Conservation (phyloP, 1,139 yeast genomes). For the Pichia sp. region DNA sequence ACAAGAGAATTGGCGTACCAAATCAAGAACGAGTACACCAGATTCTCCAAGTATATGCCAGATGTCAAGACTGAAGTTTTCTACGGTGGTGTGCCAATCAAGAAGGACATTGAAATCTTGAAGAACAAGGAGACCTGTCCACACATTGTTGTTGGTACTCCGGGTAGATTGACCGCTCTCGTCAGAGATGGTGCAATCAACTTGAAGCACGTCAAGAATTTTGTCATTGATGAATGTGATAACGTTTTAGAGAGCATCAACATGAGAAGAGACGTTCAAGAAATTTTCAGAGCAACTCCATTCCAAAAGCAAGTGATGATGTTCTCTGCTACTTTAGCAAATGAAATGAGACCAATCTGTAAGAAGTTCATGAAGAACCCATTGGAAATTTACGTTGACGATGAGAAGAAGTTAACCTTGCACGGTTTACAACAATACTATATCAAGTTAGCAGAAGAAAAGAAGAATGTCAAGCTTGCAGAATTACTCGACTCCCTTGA, state of each 20-base stretch:
- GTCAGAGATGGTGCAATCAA: constrained; percentile 88
- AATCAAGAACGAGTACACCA: constrained; percentile 93
- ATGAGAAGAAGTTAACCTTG: constrained; percentile 93
- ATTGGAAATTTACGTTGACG: constrained; percentile 94
- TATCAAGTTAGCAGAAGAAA: constrained; percentile 81
- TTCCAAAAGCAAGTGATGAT: constrained; percentile 99
- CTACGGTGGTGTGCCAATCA: constrained; percentile 91
- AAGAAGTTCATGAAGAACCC: constrained; percentile 98
- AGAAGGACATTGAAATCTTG: constrained; percentile 79
- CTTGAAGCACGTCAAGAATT: constrained; percentile 84
- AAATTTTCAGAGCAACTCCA: constrained; percentile 95
- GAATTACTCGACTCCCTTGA: constrained; percentile 91
- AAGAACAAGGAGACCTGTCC: constrained; percentile 94
- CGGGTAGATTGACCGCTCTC: constrained; percentile 94
- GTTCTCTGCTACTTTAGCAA: constrained; percentile 95
- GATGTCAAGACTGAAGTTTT: constrained; percentile 95
- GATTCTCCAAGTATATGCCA: constrained; percentile 98
- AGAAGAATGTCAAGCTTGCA: constrained; percentile 89
- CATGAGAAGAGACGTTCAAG: constrained; percentile 99
- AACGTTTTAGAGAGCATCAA: constrained; percentile 82
- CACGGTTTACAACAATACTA: constrained; percentile 98
- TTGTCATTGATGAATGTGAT: constrained; percentile 98
- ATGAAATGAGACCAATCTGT: constrained; percentile 94
- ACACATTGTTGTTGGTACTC: constrained; percentile 95
- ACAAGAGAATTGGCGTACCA: constrained; percentile 99